These are phyloP conservation scores for Physaria fendleri DNA, from an alignment of 345 rosid genomes.

Conservation along the genomic window DNA sequence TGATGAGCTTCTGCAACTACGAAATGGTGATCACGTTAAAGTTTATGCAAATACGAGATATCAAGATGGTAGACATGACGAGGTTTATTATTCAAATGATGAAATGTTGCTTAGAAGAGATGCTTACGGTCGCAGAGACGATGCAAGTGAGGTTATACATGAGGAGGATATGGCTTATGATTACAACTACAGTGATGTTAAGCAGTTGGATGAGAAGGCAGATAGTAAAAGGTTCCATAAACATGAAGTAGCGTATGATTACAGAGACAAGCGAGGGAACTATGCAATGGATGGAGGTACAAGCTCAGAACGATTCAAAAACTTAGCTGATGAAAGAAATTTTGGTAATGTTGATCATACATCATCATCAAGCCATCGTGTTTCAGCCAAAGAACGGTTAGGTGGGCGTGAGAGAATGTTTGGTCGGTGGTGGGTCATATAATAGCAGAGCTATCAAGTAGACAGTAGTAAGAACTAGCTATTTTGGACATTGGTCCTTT, in stretches of 20 bases:
- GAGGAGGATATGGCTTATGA: background rate
- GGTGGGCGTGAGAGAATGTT: background rate
- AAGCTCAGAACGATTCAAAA: background rate
- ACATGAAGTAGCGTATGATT: background rate
- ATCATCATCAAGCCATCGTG: background rate
- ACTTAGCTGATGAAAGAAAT: background rate
- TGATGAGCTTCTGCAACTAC: background rate
- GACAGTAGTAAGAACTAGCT: background rate
- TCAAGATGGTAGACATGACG: background rate
- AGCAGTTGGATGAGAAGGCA: background rate
- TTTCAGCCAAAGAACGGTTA: background rate
- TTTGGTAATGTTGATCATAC: background rate
- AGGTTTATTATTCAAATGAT: background rate
- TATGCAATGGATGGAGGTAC: background rate
- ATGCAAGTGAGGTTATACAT: background rate
- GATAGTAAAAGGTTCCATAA: background rate
- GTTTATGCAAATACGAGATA: background rate
- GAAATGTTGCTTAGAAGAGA: background rate
- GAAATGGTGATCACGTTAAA: background rate
- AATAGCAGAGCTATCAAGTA: background rate
- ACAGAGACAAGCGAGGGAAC: background rate
- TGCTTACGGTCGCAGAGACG: background rate
- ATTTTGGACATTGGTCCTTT: background rate
- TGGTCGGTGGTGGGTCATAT: background rate
- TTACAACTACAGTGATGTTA: background rate